phyloP scores from a whole-genome alignment of 345 rosid genomes.

The Gossypium ekmanianum region DNA sequence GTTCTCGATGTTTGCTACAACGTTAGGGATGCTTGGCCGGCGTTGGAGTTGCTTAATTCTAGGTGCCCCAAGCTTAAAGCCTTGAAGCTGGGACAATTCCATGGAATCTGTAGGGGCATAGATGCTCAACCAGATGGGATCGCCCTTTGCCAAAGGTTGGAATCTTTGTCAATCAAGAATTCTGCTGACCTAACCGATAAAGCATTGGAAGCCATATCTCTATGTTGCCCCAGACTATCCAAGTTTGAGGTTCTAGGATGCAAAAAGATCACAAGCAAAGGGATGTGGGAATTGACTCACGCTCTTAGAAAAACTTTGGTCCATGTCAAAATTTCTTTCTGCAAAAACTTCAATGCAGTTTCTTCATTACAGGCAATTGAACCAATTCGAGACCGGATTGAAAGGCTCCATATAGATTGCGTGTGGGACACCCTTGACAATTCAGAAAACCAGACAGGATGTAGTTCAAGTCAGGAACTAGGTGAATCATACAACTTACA shows the following conservation, averaged over 20 bases:
- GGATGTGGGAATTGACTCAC: constrained; percentile 29
- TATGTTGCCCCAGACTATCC: constrained; percentile 29
- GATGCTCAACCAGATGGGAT: constrained; percentile 35
- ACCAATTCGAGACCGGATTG: constrained; percentile 25
- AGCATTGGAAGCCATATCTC: constrained; percentile 32
- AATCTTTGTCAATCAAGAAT: constrained; percentile 36
- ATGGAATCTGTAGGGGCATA: constrained; percentile 30
- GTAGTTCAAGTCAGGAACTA: not conserved
- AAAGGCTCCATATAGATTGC: constrained; percentile 38
- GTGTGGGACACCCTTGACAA: constrained; percentile 19
- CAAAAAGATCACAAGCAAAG: constrained; percentile 30
- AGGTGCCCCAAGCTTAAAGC: constrained; percentile 29
- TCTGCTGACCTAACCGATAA: constrained; percentile 35
- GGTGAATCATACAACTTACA: not conserved
- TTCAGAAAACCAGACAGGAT: not conserved
- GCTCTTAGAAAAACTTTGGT: constrained; percentile 30
- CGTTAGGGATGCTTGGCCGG: constrained; percentile 27
- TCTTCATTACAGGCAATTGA: constrained; percentile 30
- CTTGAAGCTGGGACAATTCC: constrained; percentile 37
- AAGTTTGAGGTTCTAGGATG: constrained; percentile 42
- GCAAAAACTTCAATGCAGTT: constrained; percentile 27
- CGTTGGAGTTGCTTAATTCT: constrained; percentile 29
- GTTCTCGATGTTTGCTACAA: constrained; percentile 35
- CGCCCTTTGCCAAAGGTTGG: constrained; percentile 31
- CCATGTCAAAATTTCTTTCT: constrained; percentile 34